Base-by-base conservation (phyloP, 129 eudicot genomes). In the Cynara cardunculus region DNA sequence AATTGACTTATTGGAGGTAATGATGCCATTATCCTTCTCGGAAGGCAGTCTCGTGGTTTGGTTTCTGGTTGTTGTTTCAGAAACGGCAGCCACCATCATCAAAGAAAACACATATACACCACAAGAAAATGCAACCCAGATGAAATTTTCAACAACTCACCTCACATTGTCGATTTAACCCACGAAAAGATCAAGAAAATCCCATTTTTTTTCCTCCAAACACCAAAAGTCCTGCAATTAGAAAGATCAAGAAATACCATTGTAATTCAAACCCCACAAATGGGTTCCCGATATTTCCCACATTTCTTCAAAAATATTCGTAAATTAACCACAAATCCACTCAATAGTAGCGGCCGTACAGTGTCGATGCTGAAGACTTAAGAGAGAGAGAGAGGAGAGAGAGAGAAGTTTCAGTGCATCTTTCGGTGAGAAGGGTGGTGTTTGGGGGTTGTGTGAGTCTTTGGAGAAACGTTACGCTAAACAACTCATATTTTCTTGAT, bases 71-170 rank as follows among this genome's bases (percentile, higher is more conserved):
- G 86, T 81, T 70, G 84, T 84, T 37, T 86, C 91, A 61, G 91
- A 78, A 83, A 85, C 81, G 34, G 92, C 90, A 37, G 90, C 91
- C 77, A 91, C 90, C 92, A 91, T 88, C 81, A 79, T 86, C 87
- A 64, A 80, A 2, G 59, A 77, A 74, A 37, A 79, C 25, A 74
- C 80, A 80, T 31, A 73, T 13, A 16, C 11, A 79, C 86, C 81
- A 71, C 49, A 16, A 18, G 62, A 30, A 46, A 59, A 24, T 74
- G 7, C 31, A 35, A 66, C 49, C 66, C 78, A 24, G 76, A 65
- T 32, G 76, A 26, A n/a, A 76, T 25, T 46, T 5, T 61, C 73
- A 35, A 22, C n/a, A 53, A 56, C 84, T 71, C 70, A 84, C 79
- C 89, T 90, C 92, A 85, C 96, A 90, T 89, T 89, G 87, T 73